A percentile compares a stretch with the other conserved stretches of the same genome.
Conservation (phyloP, 2,329 filamentous ascomycete genomes). For the Drechslerella coelobrocha region DNA sequence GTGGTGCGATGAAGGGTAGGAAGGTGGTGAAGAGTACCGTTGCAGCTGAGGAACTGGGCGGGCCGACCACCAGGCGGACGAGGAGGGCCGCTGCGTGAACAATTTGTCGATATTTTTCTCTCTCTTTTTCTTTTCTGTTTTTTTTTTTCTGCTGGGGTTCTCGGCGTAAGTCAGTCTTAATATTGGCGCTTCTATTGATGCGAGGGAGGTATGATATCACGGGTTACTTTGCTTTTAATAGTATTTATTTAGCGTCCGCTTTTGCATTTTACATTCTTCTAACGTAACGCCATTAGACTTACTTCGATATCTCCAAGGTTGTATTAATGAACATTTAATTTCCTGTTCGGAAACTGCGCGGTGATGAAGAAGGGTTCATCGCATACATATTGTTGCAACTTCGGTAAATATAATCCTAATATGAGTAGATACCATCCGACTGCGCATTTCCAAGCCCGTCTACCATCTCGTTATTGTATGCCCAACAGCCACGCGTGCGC, state of each 20-base stretch:
- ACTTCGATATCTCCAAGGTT: neutral
- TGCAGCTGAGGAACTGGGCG: constrained; percentile 37
- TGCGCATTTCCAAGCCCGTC: too few relatives aligned
- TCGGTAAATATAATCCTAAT: too few relatives aligned
- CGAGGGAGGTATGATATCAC: neutral
- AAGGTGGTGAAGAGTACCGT: constrained; percentile 41
- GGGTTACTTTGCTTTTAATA: neutral
- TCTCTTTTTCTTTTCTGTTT: neutral
- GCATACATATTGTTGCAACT: too few relatives aligned
- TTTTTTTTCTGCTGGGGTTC: neutral
- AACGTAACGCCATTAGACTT: constrained; percentile 14
- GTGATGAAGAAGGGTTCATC: too few relatives aligned
- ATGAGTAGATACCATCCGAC: too few relatives aligned
- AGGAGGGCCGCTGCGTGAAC: constrained; percentile 7
- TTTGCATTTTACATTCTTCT: too few relatives aligned
- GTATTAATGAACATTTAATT: too few relatives aligned
- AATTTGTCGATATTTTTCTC: neutral
- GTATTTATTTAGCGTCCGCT: constrained; percentile 5
- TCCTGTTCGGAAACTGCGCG: too few relatives aligned
- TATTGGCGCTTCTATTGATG: neutral
- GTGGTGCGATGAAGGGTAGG: constrained; percentile 39
- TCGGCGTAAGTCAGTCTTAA: neutral
- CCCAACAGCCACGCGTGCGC: too few relatives aligned
- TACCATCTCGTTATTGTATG: too few relatives aligned
- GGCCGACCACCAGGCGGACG: constrained; percentile 8